Conservation (phyloP, 345 rosid species). For the Microcos paniculata region DNA sequence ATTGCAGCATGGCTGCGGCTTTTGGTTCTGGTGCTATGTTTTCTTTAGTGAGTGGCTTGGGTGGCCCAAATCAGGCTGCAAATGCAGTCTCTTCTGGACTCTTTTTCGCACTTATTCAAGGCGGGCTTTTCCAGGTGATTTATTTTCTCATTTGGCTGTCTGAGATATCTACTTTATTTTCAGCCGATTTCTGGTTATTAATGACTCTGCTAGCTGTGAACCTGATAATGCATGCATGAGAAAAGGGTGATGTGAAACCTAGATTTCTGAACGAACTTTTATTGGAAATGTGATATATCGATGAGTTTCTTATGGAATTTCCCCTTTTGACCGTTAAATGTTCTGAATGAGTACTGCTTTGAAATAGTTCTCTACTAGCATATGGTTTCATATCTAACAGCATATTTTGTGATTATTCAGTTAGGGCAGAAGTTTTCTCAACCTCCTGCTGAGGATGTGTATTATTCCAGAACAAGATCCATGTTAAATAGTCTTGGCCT, state of each 20-base stretch:
- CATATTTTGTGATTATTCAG: constrained; percentile 41
- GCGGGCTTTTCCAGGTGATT: constrained; percentile 76
- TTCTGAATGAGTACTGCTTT: background rate
- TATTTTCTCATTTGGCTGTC: background rate
- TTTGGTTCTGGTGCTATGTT: constrained; percentile 91
- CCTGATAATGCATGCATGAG: background rate
- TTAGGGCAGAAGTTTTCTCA: constrained; percentile 67
- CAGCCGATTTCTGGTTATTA: background rate
- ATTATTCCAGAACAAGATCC: constrained; percentile 52
- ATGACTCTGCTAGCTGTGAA: background rate
- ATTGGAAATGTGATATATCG: background rate
- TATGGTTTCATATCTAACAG: background rate
- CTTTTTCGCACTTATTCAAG: constrained; percentile 81
- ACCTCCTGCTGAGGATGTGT: constrained; percentile 56
- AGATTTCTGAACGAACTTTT: background rate
- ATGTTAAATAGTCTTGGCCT: constrained; percentile 77
- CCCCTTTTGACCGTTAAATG: background rate
- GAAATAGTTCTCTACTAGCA: background rate
- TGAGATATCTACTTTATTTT: background rate
- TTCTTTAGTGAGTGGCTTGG: constrained; percentile 80
- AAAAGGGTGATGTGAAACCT: background rate
- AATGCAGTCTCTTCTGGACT: constrained; percentile 79
- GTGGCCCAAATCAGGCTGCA: constrained; percentile 65
- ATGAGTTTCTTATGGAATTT: constrained; percentile 1
- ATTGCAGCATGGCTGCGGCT: constrained; percentile 88